Base-by-base conservation (phyloP, 2,329 filamentous ascomycete genomes). In the Fusarium vanettenii region DNA sequence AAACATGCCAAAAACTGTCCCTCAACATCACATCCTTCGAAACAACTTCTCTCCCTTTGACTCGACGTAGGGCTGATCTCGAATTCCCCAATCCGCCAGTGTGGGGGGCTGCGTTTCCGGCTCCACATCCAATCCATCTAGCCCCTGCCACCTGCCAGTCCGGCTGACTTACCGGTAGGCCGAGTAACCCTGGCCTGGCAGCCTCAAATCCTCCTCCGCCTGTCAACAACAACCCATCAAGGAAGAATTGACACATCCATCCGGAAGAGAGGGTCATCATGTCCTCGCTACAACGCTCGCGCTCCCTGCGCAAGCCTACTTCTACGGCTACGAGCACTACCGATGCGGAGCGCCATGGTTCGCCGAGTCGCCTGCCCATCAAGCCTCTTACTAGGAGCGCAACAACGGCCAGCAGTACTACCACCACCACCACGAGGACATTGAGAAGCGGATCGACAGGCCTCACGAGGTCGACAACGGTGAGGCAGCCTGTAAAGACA, bases 361-460 rank as follows among this genome's bases (percentile, higher is more conserved):
- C 88, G 11, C 87, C 88, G 2, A 89, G 85, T 76, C 85, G 87
- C 43, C 81, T 89, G 35, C 87, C 87, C 43, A 79, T 86, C 74
- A 89, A 87, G 76, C 86, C 86, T 35, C 73, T 79, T 59, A 79
- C 82, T 27, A 80, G 84, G 45, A 80, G 81, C 22, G 75, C 80
- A 43, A 82, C 83, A 13, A 72, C 80, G 9, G 76, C 76, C n/a
- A 73, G 73, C 13, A 71, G 74, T n/a, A 73, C 73, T 13, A 71
- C 76, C 29, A 73, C 64, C 20, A 72, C 73, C 14, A 71, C 76
- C 29, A 73, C 64, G 39, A 72, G 74, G 61, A 66, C 70, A 60
- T 31, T 75, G 37, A 70, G 78, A 39, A 79, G 72, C 66, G 72
- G 69, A 33, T 67, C 72, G 22, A 60, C 71, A 7, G 69, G 70